phyloP scores from a whole-genome alignment of 78 protist species.

The Polysphondylium violaceum region DNA sequence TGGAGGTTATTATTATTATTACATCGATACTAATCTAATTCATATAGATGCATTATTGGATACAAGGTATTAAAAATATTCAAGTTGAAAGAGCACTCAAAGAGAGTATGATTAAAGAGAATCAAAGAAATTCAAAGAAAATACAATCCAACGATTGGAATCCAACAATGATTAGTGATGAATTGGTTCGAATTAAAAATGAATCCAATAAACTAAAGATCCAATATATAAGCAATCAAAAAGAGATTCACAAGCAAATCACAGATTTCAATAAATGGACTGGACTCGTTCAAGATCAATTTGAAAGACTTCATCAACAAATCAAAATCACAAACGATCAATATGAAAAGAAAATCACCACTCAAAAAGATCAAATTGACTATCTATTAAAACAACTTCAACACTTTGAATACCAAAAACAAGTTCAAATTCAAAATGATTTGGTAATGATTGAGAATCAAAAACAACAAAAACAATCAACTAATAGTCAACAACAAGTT shows the following conservation, averaged over 20 bases:
- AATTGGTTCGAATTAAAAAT: background rate
- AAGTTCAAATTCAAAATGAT: background rate
- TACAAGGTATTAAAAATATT: conserved; percentile 53
- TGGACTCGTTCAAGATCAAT: background rate
- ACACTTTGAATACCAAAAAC: background rate
- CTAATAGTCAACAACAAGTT: background rate
- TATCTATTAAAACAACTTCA: no score
- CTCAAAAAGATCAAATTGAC: no score
- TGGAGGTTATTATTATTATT: background rate
- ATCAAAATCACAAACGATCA: background rate
- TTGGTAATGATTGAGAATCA: background rate
- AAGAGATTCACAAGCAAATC: conserved; percentile 16
- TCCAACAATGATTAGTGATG: background rate
- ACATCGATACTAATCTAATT: background rate
- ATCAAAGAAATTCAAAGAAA: conserved; percentile 7
- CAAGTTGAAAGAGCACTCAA: conserved; percentile 30
- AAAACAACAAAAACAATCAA: background rate
- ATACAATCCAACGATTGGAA: background rate
- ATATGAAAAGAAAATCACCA: conserved; percentile 9
- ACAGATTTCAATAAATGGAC: conserved; percentile 7
- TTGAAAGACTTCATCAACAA: background rate
- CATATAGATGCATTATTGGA: conserved; percentile 52
- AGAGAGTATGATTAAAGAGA: background rate
- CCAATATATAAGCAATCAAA: background rate
- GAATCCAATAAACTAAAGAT: background rate